These are phyloP conservation scores for Nemophila menziesii DNA, from an alignment of 257 asterid species.

Conservation along the genomic window DNA sequence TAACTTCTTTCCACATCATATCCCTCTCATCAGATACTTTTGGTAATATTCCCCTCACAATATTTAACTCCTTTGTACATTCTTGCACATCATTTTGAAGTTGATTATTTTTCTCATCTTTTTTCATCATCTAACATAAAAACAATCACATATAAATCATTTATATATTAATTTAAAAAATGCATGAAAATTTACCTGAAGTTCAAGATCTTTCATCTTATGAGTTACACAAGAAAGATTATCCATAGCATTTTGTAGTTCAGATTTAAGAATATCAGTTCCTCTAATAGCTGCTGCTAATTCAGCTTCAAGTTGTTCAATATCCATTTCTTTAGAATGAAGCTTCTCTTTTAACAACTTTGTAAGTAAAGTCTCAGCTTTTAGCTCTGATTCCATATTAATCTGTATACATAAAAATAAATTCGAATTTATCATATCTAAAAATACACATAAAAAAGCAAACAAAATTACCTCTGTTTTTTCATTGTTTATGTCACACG, in stretches of 20 bases:
- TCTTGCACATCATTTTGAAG: constrained; percentile 70
- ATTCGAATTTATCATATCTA: constrained; percentile 2
- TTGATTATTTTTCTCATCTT: constrained; percentile 60
- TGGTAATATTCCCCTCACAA: constrained; percentile 63
- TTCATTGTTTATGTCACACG: constrained; percentile 17
- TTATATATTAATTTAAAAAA: too few relatives aligned
- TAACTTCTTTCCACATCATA: constrained; percentile 77
- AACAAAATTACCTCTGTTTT: constrained; percentile 44
- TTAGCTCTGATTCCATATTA: constrained; percentile 50
- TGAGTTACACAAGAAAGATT: constrained; percentile 65
- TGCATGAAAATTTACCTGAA: constrained; percentile 39
- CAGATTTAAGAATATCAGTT: constrained; percentile 69
- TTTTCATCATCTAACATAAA: constrained; percentile 48
- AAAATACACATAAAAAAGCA: neutral
- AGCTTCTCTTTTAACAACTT: constrained; percentile 74
- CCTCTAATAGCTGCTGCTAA: constrained; percentile 80
- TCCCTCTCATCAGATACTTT: constrained; percentile 90
- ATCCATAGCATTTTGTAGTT: constrained; percentile 73
- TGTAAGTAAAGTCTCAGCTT: constrained; percentile 77
- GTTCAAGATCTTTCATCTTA: constrained; percentile 73
- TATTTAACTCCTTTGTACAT: constrained; percentile 53
- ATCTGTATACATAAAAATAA: constrained; percentile 34
- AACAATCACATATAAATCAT: neutral
- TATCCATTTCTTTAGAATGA: constrained; percentile 61
- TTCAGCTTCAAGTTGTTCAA: constrained; percentile 89